Conservation (phyloP, 805 yeast species). For the Candida ulmi region DNA sequence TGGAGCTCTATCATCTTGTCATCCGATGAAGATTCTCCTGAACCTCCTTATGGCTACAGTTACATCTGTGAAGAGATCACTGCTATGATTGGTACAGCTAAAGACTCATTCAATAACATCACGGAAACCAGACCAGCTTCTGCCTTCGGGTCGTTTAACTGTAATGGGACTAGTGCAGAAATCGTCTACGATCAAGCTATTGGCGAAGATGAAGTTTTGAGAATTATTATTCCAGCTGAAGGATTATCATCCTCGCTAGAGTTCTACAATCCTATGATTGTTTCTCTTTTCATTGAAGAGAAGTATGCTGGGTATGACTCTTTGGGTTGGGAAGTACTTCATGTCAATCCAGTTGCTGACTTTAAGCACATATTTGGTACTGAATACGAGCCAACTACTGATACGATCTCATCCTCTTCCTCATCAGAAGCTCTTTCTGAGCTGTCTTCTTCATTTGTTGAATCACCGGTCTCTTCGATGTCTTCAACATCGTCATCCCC, state of each 20-base stretch:
- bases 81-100: conserved; percentile 1
- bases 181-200: neutral
- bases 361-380: neutral
- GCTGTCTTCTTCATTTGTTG: neutral
- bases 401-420: neutral
- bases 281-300: neutral
- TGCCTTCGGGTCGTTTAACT: neutral
- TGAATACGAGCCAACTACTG: neutral
- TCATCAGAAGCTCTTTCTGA: neutral
- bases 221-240: neutral
- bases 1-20: conserved; percentile 1
- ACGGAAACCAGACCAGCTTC: conserved; percentile 1
- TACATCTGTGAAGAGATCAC: conserved; percentile 1
- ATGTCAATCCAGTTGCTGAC: neutral
- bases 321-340: neutral
- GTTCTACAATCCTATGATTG: neutral
- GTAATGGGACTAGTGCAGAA: neutral
- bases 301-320: too few species aligned
- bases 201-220: neutral
- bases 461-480: too few species aligned
- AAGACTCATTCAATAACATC: conserved; percentile 3
- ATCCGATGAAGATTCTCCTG: neutral
- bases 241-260: neutral
- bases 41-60: conserved; percentile 1
- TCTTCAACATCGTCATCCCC: too few species aligned